These are phyloP conservation scores for Oryza longistaminata DNA, from an alignment of 176 grass and related monocot genomes.

Conservation along the genomic window DNA sequence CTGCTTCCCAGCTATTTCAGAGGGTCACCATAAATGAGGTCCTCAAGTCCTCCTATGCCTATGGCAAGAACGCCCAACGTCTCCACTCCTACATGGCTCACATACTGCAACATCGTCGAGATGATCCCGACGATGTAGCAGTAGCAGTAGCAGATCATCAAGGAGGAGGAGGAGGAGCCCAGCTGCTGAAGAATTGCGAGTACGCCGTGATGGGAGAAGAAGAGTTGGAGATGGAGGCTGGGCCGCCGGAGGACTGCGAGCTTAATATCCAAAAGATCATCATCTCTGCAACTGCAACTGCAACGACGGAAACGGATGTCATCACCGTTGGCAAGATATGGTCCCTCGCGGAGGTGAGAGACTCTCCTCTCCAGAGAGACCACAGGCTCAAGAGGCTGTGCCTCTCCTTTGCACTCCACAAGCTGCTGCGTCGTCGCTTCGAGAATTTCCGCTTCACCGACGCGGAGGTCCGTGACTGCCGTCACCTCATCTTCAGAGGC, in stretches of 20 bases:
- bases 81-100: conserved; percentile 6
- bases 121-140: no score
- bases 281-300: no score
- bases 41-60: not conserved
- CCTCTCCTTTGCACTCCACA: conserved; percentile 39
- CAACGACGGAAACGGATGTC: not conserved
- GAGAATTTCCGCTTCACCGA: not conserved
- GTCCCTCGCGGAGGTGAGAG: not conserved
- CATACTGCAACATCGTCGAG: no score
- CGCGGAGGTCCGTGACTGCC: not conserved
- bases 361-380: not conserved
- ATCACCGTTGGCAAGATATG: conserved; percentile 15
- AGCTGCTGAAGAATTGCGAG: not conserved
- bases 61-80: not conserved
- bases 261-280: no score
- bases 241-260: no score
- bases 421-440: conserved; percentile 24
- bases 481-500: not conserved
- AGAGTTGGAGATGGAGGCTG: not conserved
- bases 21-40: not conserved
- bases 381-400: conserved; percentile 30
- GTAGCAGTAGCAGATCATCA: no score
- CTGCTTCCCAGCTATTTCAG: not conserved
- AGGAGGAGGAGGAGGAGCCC: no score
- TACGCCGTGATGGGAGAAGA: conserved; percentile 35